Percentiles rank a stretch among this genome's conserved stretches.
Conservation (phyloP, 768 basidiomycete genomes). For the Tricholoma bakamatsutake region DNA sequence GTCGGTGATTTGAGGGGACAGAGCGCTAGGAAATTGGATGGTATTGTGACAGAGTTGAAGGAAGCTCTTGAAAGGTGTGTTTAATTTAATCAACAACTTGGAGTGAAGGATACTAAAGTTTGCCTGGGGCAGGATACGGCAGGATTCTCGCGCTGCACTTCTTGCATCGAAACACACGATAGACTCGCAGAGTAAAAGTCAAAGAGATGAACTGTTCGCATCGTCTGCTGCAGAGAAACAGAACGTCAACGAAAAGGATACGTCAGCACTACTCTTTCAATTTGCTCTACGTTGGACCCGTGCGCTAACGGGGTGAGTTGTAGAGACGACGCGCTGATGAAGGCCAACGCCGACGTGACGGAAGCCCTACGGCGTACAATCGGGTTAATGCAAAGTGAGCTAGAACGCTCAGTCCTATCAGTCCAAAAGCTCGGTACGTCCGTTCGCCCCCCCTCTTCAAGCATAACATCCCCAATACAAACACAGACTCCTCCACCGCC, state of each 20-base stretch:
- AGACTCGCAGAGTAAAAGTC: slow-evolving; percentile 51
- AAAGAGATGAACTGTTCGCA: slow-evolving; percentile 63
- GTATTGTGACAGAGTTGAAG: slow-evolving; percentile 44
- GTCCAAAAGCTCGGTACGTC: slow-evolving; percentile 75
- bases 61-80: slow-evolving; percentile 45
- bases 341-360: slow-evolving; percentile 85
- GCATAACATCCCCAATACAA: not conserved
- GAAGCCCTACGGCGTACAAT: slow-evolving; percentile 82
- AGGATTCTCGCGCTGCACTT: slow-evolving; percentile 61
- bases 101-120: not conserved
- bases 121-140: slow-evolving; percentile 40
- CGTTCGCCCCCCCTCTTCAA: not conserved
- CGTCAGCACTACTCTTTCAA: slow-evolving; percentile 38
- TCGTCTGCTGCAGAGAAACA: slow-evolving; percentile 47
- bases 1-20: slow-evolving; percentile 69
- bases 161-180: slow-evolving; percentile 71
- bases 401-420: slow-evolving; percentile 83
- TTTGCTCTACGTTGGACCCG: not conserved
- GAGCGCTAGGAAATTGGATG: slow-evolving; percentile 40
- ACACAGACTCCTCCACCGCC: slow-evolving; percentile 69
- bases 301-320: not conserved
- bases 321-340: slow-evolving; percentile 84
- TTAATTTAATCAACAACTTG: not conserved
- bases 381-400: slow-evolving; percentile 83
- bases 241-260: slow-evolving; percentile 49